Base-by-base conservation (phyloP, 805 yeast species). In the Pichia membranifaciens region DNA sequence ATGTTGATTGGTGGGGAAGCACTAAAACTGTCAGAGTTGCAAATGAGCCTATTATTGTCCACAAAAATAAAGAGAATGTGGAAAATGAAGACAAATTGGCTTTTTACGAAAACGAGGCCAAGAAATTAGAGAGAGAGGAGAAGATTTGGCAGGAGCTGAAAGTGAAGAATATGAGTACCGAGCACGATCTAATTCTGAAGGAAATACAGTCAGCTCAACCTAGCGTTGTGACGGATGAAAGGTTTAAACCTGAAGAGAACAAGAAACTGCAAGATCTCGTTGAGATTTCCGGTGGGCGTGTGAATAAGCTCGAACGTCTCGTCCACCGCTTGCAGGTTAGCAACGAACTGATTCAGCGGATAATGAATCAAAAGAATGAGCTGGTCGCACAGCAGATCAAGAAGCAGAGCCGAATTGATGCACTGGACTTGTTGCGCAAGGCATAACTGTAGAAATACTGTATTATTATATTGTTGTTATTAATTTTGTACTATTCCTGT, bases 1-100 rank as follows among this genome's bases (percentile, higher is more conserved):
- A 76, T 43, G 78, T 84, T 3, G 79, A 84, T 57, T 86, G 93
- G 95, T 82, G 83, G 74, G 70, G 69, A 44, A 61, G 72, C 13
- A 54, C 57, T 15, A 64, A 59, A 4, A 57, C 57, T 3, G 61
- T 57, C 7, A 54, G 51, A 4, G 52, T 50, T 12, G 60, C 16
- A n/a, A 28, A 60, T 33, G 50, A 36, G 10, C 64, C 64, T 10
- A 61, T 62, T 7, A 62, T 69, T 6, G 57, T 75, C 31, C 61
- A 71, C 32, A 83, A 87, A 1, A 84, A 85, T 58, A 75, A 78
- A n/a, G 71, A 77, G 41, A 85, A 85, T 55, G 61, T 66, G 8
- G 67, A 74, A 34, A 83, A 84, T 57, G 50, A 56, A 33, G 66
- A 69, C 38, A 78, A 76, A 43, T 61, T 82, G 17, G 67, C 70